A percentile compares a stretch with the other conserved stretches of the same genome.
Conservation (phyloP, 1,139 yeast genomes). For the Blastobotrys ciferrii region DNA sequence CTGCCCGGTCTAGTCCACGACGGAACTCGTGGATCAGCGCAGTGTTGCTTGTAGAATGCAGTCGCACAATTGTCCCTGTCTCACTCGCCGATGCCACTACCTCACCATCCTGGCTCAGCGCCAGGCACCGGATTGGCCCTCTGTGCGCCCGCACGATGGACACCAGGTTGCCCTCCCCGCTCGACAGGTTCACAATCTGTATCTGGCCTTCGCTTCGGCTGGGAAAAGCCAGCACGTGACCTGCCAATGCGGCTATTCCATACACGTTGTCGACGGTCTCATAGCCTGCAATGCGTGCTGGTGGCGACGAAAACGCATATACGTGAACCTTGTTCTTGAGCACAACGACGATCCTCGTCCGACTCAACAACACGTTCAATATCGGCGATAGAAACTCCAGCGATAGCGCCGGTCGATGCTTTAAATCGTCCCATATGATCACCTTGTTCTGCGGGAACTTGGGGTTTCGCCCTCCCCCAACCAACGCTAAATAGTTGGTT, state of each 20-base stretch:
- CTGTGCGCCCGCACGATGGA: slow-evolving; percentile 84
- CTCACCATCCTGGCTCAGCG: slow-evolving; percentile 69
- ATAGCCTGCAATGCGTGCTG: slow-evolving; percentile 63
- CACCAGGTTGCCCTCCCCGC: slow-evolving; percentile 52
- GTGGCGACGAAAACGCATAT: slow-evolving; percentile 79
- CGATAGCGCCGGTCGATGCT: slow-evolving; percentile 68
- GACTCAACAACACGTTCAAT: slow-evolving; percentile 66
- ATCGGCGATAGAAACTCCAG: slow-evolving; percentile 76
- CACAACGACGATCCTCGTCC: slow-evolving; percentile 73
- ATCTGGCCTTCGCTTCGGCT: slow-evolving; percentile 62
- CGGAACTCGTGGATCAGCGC: slow-evolving; percentile 76
- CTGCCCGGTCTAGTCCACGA: slow-evolving; percentile 83
- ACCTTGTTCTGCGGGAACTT: slow-evolving; percentile 70
- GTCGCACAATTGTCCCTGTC: slow-evolving; percentile 80
- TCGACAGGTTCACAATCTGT: slow-evolving; percentile 69
- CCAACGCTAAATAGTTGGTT: slow-evolving; percentile 83
- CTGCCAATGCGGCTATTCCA: slow-evolving; percentile 63
- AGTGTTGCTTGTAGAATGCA: slow-evolving; percentile 75
- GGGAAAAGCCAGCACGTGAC: slow-evolving; percentile 69
- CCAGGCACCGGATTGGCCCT: slow-evolving; percentile 62
- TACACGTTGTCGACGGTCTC: slow-evolving; percentile 68
- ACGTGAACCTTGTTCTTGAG: slow-evolving; percentile 65
- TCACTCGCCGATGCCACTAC: slow-evolving; percentile 86
- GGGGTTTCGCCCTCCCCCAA: slow-evolving; percentile 85
- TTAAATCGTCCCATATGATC: slow-evolving; percentile 88